Evolutionary conservation across 805 yeast species (phyloP).

Genomic region (Scheffersomyces ergatensis): DNA sequence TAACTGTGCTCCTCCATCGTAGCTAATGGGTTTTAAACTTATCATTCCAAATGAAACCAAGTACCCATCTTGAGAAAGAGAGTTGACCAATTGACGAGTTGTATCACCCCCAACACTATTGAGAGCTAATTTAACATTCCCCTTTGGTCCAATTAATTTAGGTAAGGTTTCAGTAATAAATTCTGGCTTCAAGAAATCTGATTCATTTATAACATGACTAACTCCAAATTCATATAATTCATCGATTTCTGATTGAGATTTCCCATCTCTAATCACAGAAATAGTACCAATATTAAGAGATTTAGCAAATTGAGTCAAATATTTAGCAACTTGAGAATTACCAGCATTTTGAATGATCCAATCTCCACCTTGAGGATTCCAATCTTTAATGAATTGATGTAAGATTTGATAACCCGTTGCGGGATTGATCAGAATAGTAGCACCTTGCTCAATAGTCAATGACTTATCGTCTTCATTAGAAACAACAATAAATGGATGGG

Average conservation of each 20-base stretch:
- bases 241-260: constrained; percentile 17
- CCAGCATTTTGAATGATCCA: constrained; percentile 36
- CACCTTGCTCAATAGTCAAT: constrained; percentile 54
- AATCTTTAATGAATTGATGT: constrained; percentile 49
- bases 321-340: constrained; percentile 30
- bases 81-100: constrained; percentile 16
- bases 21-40: constrained; percentile 13
- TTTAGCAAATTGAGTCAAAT: constrained; percentile 25
- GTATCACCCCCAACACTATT: constrained; percentile 30
- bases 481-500: constrained; percentile 27
- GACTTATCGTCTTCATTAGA: constrained; percentile 14
- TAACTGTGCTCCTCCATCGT: constrained; percentile 22
- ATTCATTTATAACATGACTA: constrained; percentile 26
- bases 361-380: constrained; percentile 6
- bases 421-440: constrained; percentile 87
- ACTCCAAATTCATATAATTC: constrained; percentile 26
- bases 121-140: constrained; percentile 26
- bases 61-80: constrained; percentile 23
- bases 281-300: constrained; percentile 22
- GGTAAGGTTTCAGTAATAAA: constrained; percentile 11
- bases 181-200: constrained; percentile 16
- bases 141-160: constrained; percentile 6
- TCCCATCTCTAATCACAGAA: constrained; percentile 26
- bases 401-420: constrained; percentile 85
- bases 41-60: constrained; percentile 26